phyloP scores from a whole-genome alignment of 2,329 filamentous ascomycete species.

The Pseudogymnoascus sp. region DNA sequence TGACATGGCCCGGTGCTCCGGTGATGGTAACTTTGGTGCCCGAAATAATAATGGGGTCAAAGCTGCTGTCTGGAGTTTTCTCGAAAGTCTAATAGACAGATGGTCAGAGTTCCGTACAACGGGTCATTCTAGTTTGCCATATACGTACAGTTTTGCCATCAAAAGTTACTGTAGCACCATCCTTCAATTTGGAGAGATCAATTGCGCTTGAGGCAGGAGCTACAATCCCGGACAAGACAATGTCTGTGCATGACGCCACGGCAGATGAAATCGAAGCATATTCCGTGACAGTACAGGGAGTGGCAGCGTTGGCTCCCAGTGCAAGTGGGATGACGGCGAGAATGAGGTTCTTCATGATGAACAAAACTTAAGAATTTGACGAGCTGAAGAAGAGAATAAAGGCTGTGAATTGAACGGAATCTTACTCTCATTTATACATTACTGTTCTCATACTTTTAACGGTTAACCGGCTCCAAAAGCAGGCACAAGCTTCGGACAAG shows the following conservation, averaged over 20 bases:
- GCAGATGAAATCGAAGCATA: constrained; percentile 39
- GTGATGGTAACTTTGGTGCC: constrained; percentile 47
- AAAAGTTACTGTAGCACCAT: constrained; percentile 51
- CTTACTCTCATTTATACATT: neutral
- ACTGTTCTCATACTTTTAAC: neutral
- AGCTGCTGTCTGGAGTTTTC: constrained; percentile 21
- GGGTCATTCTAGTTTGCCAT: constrained; percentile 56
- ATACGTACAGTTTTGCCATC: constrained; percentile 52
- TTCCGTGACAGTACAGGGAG: constrained; percentile 48
- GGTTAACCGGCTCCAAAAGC: neutral
- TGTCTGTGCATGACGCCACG: constrained; percentile 45
- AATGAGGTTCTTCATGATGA: neutral
- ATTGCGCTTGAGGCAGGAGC: constrained; percentile 52
- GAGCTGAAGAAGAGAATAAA: too few species aligned
- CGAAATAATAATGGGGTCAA: constrained; percentile 37
- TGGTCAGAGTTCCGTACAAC: constrained; percentile 49
- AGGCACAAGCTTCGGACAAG: neutral
- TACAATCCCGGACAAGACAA: constrained; percentile 42
- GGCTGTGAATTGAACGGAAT: neutral
- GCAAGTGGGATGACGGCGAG: neutral
- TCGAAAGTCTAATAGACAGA: constrained; percentile 17
- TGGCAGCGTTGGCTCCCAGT: constrained; percentile 13
- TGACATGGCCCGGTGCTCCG: constrained; percentile 41
- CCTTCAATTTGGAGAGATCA: constrained; percentile 45
- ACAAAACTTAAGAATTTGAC: neutral